Conservation (phyloP, 257 asterid genomes). For the Capsicum rhomboideum region DNA sequence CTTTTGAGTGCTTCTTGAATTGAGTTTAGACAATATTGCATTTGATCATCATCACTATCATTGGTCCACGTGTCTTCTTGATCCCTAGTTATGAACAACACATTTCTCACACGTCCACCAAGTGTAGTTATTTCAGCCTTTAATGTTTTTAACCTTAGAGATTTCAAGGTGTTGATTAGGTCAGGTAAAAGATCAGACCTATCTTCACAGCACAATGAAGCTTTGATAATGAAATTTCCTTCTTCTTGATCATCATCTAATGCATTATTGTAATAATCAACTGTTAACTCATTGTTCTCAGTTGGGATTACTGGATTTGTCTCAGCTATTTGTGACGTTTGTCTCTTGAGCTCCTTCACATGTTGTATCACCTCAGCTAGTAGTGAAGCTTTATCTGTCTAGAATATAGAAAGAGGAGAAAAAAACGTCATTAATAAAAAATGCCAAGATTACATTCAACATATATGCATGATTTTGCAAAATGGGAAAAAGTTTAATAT, state of each 20-base stretch:
- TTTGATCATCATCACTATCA: conserved; percentile 15
- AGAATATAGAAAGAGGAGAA: neutral
- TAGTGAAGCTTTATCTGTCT: conserved; percentile 89
- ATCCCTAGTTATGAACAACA: conserved; percentile 56
- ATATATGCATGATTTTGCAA: neutral
- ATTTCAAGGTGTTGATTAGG: conserved; percentile 63
- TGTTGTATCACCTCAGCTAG: conserved; percentile 90
- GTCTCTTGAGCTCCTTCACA: conserved; percentile 72
- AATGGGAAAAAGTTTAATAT: neutral
- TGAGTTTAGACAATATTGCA: conserved; percentile 29
- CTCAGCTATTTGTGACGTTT: conserved; percentile 51
- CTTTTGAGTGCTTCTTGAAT: conserved; percentile 70
- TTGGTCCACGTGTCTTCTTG: neutral
- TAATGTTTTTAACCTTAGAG: conserved; percentile 44
- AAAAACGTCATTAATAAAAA: neutral
- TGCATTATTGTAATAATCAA: conserved; percentile 32
- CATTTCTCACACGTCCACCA: conserved; percentile 73
- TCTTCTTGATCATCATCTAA: conserved; percentile 30
- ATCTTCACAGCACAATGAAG: conserved; percentile 83
- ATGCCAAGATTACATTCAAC: neutral
- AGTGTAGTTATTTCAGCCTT: conserved; percentile 74
- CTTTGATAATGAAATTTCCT: conserved; percentile 48
- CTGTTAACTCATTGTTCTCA: conserved; percentile 57
- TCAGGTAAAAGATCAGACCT: conserved; percentile 74
- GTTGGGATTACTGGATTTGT: conserved; percentile 47